These are phyloP conservation scores for Colletotrichum echinochloae DNA, from an alignment of 2,329 filamentous ascomycete genomes.

Conservation along the genomic window DNA sequence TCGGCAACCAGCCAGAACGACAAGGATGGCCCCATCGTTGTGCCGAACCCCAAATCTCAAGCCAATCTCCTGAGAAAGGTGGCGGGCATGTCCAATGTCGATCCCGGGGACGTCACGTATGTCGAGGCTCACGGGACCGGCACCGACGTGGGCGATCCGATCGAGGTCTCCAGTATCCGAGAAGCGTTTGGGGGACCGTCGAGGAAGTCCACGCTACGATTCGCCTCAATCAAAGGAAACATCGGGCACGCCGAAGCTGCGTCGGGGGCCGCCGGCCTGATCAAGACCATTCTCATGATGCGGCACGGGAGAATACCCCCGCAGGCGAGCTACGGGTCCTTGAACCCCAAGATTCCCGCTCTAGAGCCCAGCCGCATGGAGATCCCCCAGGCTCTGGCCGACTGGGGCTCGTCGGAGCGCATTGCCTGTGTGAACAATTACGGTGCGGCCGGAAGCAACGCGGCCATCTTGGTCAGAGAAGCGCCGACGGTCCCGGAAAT, in stretches of 20 bases:
- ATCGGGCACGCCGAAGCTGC: slow-evolving; percentile 53
- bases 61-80: slow-evolving; percentile 61
- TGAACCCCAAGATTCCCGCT: slow-evolving; percentile 45
- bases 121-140: slow-evolving; percentile 61
- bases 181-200: slow-evolving; percentile 3
- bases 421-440: slow-evolving; percentile 52
- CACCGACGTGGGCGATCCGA: slow-evolving; percentile 57
- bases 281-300: slow-evolving; percentile 47
- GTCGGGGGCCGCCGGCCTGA: slow-evolving; percentile 45
- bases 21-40: slow-evolving; percentile 6
- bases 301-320: slow-evolving; percentile 42
- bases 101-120: background rate
- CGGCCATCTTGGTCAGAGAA: slow-evolving; percentile 48
- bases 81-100: slow-evolving; percentile 49
- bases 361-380: background rate
- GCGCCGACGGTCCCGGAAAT: background rate
- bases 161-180: slow-evolving; percentile 58
- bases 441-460: slow-evolving; percentile 48
- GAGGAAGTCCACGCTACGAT: slow-evolving; percentile 49
- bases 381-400: background rate
- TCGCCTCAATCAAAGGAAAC: slow-evolving; percentile 48
- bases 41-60: slow-evolving; percentile 46
- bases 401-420: slow-evolving; percentile 7
- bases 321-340: slow-evolving; percentile 42
- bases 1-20: slow-evolving; percentile 57